Evolutionary conservation across 1,284 basidiomycete genomes (phyloP).

Genomic region (Marasmius sp.): DNA sequence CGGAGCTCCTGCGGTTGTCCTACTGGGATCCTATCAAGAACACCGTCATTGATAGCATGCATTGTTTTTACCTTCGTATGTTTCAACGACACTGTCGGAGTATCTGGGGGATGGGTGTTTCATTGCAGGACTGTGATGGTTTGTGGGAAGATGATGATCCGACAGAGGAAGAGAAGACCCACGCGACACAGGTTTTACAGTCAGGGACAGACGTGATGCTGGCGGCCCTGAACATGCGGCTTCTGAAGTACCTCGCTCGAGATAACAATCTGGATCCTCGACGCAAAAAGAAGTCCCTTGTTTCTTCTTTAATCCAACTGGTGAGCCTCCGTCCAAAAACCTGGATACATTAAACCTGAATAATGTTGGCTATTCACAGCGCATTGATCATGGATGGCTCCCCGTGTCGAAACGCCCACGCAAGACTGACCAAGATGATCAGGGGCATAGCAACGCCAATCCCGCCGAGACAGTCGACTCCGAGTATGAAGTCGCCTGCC

Average conservation of each 20-base stretch:
- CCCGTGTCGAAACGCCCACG: too few relatives aligned
- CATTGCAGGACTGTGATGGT: constrained; percentile 21
- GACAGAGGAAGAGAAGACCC: not conserved
- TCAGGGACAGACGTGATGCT: not conserved
- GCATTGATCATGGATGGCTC: too few relatives aligned
- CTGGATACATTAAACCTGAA: too few relatives aligned
- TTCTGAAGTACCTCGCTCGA: not conserved
- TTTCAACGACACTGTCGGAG: constrained; percentile 15
- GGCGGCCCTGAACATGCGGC: not conserved
- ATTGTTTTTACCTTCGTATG: constrained; percentile 21
- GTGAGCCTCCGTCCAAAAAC: too few relatives aligned
- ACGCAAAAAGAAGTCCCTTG: not conserved
- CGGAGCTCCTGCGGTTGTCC: constrained; percentile 33
- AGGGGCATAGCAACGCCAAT: too few relatives aligned
- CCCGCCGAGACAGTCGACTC: too few relatives aligned
- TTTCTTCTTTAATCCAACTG: too few relatives aligned
- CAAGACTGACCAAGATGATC: too few relatives aligned
- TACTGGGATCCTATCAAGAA: constrained; percentile 36
- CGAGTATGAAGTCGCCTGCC: too few relatives aligned
- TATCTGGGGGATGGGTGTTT: constrained; percentile 20
- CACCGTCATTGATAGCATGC: constrained; percentile 38
- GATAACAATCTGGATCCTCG: constrained; percentile 4
- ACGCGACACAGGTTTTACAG: not conserved
- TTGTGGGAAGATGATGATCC: not conserved
- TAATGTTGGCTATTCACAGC: too few relatives aligned